Evolutionary conservation across 305 asterid species (phyloP), one percentile per base, ranked within the genome.

Genomic region (Withania somnifera): DNA sequence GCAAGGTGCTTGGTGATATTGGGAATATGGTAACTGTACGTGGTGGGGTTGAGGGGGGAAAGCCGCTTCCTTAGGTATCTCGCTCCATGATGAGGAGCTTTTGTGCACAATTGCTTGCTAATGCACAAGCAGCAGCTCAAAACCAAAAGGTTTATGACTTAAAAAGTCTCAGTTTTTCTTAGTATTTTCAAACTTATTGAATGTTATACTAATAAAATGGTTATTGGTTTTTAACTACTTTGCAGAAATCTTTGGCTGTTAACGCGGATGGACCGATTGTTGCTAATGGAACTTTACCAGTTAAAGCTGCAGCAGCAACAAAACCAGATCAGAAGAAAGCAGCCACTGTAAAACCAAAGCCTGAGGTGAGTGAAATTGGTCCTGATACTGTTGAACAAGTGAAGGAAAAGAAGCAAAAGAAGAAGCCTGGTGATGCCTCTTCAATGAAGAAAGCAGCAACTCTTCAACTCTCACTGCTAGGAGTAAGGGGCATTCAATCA

Each of bases 41-140:
- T 26, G 91, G 86, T 6, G 88, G 80, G 32, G 93, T 91, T 3
- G 94, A 90, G 50, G 92, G 90, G 53, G 93, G 90, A 54, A 92
- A 92, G 83, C 94, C 90, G 11, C 86, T 91, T 68, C 97, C 97
- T 75, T 92, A 92, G 83, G 90, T 90, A 57, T 76, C 91, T 86
- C 92, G 99, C 66, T 98, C 98, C 7, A 88, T 90, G n/a, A 94
- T 97, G 1, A 93, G 98, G 89, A 85, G 98, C 75, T 95, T 90
- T 64, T 89, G 98, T 64, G 99, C 99, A 19, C 97, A 94, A 84
- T 85, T 95, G 78, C 89, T 91, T 5, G 97, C 97, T 1, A 94
- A 94, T 84, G 97, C 97, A 50, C 97, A 94, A 88, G 91, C 92
- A 8, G 93, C 91, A 17, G 92, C 90, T 3, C 90, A 89, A 20